Evolutionary conservation across 164 flowering plant genomes (phyloP).

Genomic region (Chloranthus sessilifolius): DNA sequence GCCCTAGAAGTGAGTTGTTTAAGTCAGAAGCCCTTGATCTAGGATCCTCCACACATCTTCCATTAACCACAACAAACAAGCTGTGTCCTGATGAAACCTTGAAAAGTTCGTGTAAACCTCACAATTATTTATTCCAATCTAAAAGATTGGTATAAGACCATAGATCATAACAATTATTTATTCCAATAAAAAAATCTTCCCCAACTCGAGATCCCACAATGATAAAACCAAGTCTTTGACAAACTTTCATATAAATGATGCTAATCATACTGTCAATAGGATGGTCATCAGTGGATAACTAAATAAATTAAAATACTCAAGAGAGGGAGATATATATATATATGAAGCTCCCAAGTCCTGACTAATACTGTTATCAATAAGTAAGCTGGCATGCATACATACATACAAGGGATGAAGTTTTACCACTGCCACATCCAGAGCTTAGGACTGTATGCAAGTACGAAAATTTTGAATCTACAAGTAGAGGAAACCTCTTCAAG

Average conservation of each 20-base stretch:
- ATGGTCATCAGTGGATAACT: too few species aligned
- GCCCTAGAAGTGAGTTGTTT: constrained; percentile 43
- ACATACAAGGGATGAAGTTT: constrained; percentile 2
- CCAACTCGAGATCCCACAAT: constrained; percentile 72
- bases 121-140: too few species aligned
- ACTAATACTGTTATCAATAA: not conserved
- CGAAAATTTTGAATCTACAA: constrained; percentile 47
- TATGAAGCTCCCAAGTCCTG: not conserved
- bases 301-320: too few species aligned
- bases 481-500: constrained; percentile 47
- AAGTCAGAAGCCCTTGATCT: constrained; percentile 62
- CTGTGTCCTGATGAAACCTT: constrained; percentile 54
- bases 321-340: too few species aligned
- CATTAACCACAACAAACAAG: constrained; percentile 61
- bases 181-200: constrained; percentile 43
- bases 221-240: constrained; percentile 53
- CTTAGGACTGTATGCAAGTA: constrained; percentile 58
- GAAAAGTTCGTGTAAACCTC: constrained; percentile 49
- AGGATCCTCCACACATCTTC: constrained; percentile 67
- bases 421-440: constrained; percentile 58
- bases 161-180: not conserved
- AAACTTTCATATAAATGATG: constrained; percentile 64
- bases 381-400: not conserved
- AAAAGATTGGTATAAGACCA: too few species aligned
- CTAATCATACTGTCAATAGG: constrained; percentile 47